Percentiles rank a stretch among this genome's conserved stretches.
phyloP scores from a whole-genome alignment of 768 basidiomycete genomes.

The Suillus americanus region DNA sequence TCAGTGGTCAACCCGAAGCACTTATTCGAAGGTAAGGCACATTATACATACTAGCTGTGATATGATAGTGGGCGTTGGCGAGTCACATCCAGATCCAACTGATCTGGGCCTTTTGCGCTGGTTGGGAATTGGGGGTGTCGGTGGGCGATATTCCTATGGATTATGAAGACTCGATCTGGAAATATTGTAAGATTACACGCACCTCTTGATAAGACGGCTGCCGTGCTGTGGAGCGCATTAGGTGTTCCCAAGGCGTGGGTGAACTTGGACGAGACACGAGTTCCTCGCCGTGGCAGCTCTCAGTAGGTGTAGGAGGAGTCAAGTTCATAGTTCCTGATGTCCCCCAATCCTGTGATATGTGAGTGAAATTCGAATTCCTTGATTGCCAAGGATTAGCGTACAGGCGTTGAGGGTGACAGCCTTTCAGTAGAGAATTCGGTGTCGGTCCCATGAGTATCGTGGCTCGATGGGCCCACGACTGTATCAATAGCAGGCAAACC shows the following conservation, averaged over 20 bases:
- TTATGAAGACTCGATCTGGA: constrained; percentile 5
- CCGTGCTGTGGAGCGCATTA: constrained; percentile 7
- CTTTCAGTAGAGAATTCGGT: constrained; percentile 27
- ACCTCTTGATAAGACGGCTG: constrained; percentile 20
- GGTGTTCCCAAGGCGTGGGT: constrained; percentile 34
- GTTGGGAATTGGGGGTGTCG: constrained; percentile 51
- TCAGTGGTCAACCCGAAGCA: not conserved
- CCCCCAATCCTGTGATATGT: constrained; percentile 32
- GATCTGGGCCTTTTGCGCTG: constrained; percentile 35
- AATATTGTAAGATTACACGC: constrained; percentile 9
- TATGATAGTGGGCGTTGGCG: constrained; percentile 24
- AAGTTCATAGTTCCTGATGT: constrained; percentile 30
- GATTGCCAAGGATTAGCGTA: constrained; percentile 30
- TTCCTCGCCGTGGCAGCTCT: constrained; percentile 31
- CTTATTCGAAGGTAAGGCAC: constrained; percentile 5
- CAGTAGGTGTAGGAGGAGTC: constrained; percentile 34
- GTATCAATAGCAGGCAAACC: constrained; percentile 33
- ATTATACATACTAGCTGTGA: constrained; percentile 25
- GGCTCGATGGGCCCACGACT: constrained; percentile 29
- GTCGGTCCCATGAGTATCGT: constrained; percentile 23
- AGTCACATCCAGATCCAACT: constrained; percentile 34
- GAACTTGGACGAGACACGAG: constrained; percentile 35
- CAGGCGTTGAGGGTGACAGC: constrained; percentile 34
- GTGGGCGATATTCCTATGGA: constrained; percentile 53
- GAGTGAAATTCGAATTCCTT: constrained; percentile 22